Evolutionary conservation across 129 eudicot genomes (phyloP), one percentile per base, ranked within the genome.

Genomic region (Mikania micrantha): DNA sequence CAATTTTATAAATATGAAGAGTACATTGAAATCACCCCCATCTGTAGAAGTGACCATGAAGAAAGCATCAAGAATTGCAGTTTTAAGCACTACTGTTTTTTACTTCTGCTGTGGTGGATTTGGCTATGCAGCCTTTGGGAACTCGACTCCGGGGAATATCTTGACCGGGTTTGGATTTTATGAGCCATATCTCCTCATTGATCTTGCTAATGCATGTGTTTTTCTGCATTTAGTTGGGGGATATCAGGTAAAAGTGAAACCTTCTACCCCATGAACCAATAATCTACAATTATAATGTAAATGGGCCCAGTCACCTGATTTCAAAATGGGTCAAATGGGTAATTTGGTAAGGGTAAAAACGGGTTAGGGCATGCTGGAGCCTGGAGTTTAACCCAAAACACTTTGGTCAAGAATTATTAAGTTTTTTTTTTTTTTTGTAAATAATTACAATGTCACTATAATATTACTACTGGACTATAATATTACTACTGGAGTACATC

Each of bases 41-140:
- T 56, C 82, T 29, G 87, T 74, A 68, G 75, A 76, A 72, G 68
- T 27, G 28, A 88, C 90, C 58, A 86, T 92, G 96, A 82, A 73
- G 80, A 88, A 81, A 75, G 96, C 91, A 7, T 82, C 95, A 9
- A 74, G 75, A 24, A 77, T 82, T 28, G 81, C 89, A 11, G 67
- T 85, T 40, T 38, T 64, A 25, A 68, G 76, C 1, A 84, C 90
- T 11, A 78, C 90, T n/a, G 74, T 86, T 44, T 86, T 92, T 79
- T 84, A 92, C 86, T 77, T 86, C 42, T 80, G 85, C 49, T 87
- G 93, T 73, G 96, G 88, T 66, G 93, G 96, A 35, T 79, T 88
- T 48, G 97, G 96, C 13, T 91, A 91, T 66, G 97, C 96, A 9
- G 90, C 97, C 25, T 85, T 91, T 27, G 97, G 97, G 52, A 74